Conservation (phyloP, 1,139 yeast species). For the Kodamaea anthophila region DNA sequence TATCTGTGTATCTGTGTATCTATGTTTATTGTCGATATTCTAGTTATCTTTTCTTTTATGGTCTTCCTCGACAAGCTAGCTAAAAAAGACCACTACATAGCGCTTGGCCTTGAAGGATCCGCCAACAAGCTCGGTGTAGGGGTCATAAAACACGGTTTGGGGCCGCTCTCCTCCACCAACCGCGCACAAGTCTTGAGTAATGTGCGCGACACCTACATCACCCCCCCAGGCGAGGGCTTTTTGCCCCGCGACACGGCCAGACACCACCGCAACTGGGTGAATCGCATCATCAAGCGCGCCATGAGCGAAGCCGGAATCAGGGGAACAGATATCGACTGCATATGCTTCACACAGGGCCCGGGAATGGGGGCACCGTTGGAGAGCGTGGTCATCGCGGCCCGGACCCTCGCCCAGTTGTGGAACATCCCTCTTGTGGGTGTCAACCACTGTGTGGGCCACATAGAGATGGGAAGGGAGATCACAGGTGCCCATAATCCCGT, state of each 20-base stretch:
- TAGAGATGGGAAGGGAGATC: constrained; percentile 98
- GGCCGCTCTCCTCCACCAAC: constrained; percentile 45
- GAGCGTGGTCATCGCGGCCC: constrained; percentile 86
- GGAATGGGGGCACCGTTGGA: constrained; percentile 99
- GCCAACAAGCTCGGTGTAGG: constrained; percentile 97
- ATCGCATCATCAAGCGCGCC: constrained; percentile 64
- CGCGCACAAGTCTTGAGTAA: constrained; percentile 76
- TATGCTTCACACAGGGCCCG: constrained; percentile 96
- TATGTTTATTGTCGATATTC: no score
- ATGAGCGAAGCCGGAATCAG: constrained; percentile 56
- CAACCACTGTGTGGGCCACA: constrained; percentile 95
- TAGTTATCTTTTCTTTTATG: neutral
- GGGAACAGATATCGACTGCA: constrained; percentile 68
- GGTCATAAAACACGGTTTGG: constrained; percentile 63
- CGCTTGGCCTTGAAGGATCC: constrained; percentile 92
- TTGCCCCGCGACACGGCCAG: constrained; percentile 94
- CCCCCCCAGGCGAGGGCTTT: constrained; percentile 98
- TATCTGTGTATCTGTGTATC: no score
- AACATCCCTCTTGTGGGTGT: constrained; percentile 84
- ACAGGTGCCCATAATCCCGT: constrained; percentile 95
- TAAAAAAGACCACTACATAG: constrained; percentile 50
- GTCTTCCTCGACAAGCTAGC: constrained; percentile 31
- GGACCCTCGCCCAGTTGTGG: constrained; percentile 81
- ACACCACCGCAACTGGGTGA: constrained; percentile 96
- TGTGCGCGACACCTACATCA: constrained; percentile 86